Percentiles rank a stretch among this genome's conserved stretches.
Conservation (phyloP, 768 basidiomycete genomes). For the Coprinopsis strossmayeri region DNA sequence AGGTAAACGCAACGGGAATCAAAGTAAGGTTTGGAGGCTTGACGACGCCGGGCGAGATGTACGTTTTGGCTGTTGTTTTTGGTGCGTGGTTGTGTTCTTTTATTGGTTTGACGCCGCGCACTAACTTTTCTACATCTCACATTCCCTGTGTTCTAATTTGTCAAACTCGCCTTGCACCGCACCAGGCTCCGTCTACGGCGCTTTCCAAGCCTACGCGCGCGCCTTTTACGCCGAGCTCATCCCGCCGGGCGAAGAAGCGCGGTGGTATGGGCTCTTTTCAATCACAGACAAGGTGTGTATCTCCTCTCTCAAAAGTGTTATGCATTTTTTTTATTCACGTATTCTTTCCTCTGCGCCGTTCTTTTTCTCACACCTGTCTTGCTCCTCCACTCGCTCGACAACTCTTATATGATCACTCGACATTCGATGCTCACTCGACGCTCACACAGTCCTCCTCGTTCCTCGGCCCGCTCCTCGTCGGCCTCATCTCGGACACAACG, state of each 20-base stretch:
- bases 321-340: background rate
- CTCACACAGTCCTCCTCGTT: slow-evolving; percentile 77
- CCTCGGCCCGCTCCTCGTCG: slow-evolving; percentile 85
- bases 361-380: too few relatives aligned
- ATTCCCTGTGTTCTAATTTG: background rate
- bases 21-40: slow-evolving; percentile 59
- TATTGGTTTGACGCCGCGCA: too few relatives aligned
- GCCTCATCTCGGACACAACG: slow-evolving; percentile 79
- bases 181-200: slow-evolving; percentile 70
- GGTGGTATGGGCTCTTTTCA: slow-evolving; percentile 85
- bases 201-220: slow-evolving; percentile 86
- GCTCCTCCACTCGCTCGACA: too few relatives aligned
- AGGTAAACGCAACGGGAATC: too few relatives aligned
- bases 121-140: too few relatives aligned
- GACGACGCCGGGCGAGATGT: slow-evolving; percentile 82
- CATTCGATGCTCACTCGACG: too few relatives aligned
- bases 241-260: slow-evolving; percentile 82
- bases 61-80: slow-evolving; percentile 73
- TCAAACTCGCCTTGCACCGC: background rate
- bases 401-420: too few relatives aligned
- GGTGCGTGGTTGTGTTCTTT: slow-evolving; percentile 49
- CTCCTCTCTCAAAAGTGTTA: background rate
- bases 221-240: slow-evolving; percentile 85
- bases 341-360: slow-evolving; percentile 10
- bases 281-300: slow-evolving; percentile 81